Evolutionary conservation across 176 grass and related monocot species (phyloP).

Genomic region (Eremochloa ophiuroides): DNA sequence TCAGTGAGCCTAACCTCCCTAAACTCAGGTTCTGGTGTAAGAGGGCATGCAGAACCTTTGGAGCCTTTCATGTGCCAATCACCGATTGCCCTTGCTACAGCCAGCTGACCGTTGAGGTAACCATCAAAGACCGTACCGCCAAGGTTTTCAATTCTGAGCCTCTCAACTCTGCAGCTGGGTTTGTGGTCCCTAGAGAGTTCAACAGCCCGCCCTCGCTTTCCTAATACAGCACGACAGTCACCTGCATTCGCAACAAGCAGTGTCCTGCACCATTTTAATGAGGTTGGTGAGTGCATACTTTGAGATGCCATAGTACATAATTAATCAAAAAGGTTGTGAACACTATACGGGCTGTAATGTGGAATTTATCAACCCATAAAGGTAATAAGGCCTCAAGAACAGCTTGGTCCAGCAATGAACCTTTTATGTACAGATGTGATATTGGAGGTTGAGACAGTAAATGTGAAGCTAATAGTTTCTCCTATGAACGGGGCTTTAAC

Average conservation of each 20-base stretch:
- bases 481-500: background rate
- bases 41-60: constrained; percentile 64
- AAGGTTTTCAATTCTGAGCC: constrained; percentile 77
- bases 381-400: background rate
- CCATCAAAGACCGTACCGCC: constrained; percentile 76
- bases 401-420: constrained; percentile 34
- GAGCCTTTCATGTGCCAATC: constrained; percentile 94
- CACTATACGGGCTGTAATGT: background rate
- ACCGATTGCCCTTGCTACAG: constrained; percentile 86
- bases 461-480: too few relatives aligned
- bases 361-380: constrained; percentile 11
- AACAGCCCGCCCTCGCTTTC: constrained; percentile 76
- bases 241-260: constrained; percentile 84
- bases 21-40: constrained; percentile 80
- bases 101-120: constrained; percentile 85
- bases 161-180: constrained; percentile 66
- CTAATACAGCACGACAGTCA: constrained; percentile 85
- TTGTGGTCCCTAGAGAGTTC: constrained; percentile 89
- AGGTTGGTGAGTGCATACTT: constrained; percentile 22
- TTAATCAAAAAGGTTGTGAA: constrained; percentile 9
- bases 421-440: constrained; percentile 3
- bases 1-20: constrained; percentile 59
- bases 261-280: constrained; percentile 56
- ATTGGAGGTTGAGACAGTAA: constrained; percentile 25
- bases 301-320: constrained; percentile 16